Percentiles rank a stretch among this genome's conserved stretches.
Evolutionary conservation across 2,329 filamentous ascomycete genomes (phyloP).

Genomic region (Periconia sp.): DNA sequence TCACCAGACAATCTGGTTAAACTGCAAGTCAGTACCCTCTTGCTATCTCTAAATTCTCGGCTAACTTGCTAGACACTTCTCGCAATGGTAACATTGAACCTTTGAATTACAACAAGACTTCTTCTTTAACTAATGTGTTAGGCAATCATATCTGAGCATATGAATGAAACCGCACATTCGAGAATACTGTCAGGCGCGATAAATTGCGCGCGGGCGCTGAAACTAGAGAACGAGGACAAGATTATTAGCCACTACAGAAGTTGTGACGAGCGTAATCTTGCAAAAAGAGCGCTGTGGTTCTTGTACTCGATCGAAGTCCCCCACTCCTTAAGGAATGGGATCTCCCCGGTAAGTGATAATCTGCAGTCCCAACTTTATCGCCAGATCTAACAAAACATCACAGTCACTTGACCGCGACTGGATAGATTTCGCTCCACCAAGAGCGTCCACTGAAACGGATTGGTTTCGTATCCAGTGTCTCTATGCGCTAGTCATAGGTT

Average conservation of each 20-base stretch:
- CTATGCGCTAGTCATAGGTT: neutral
- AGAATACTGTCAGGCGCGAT: neutral
- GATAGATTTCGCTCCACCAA: neutral
- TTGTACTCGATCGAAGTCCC: neutral
- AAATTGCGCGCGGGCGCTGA: neutral
- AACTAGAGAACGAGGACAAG: neutral
- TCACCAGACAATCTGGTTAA: neutral
- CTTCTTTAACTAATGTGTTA: neutral
- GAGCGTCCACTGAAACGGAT: neutral
- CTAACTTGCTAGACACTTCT: neutral
- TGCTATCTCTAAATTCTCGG: neutral
- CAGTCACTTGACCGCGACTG: neutral
- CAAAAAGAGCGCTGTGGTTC: neutral
- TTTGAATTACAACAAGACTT: too few relatives aligned
- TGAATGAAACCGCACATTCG: neutral
- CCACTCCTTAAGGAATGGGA: neutral
- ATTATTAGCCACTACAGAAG: neutral
- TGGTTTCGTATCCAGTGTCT: neutral
- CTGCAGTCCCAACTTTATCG: too few relatives aligned
- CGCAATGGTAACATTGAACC: neutral
- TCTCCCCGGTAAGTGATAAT: neutral
- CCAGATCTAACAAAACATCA: too few relatives aligned
- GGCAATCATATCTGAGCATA: neutral
- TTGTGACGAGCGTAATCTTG: neutral
- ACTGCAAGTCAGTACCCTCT: neutral